Percentiles rank a stretch among this genome's conserved stretches.
Conservation (phyloP, 2,329 filamentous ascomycete species). For the Microdochium bolleyi region DNA sequence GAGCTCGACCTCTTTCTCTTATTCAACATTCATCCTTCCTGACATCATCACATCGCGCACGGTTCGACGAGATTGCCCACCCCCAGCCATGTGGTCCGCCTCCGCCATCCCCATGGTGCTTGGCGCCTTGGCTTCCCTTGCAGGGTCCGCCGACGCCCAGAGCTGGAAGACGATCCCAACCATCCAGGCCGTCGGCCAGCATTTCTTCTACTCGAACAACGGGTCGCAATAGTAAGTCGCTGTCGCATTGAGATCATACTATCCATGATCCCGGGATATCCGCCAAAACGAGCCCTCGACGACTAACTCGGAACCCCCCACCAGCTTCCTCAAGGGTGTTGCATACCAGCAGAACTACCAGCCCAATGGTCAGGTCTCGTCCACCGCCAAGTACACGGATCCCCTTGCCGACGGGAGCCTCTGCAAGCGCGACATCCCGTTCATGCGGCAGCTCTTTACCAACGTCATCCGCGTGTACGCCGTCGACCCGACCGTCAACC, state of each 20-base stretch:
- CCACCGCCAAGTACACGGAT: slow-evolving; percentile 59
- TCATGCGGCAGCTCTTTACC: slow-evolving; percentile 69
- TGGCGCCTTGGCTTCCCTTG: background rate
- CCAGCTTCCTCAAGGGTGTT: slow-evolving; percentile 74
- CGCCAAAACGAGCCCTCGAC: slow-evolving; percentile 11
- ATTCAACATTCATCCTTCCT: background rate
- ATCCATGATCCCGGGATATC: no score
- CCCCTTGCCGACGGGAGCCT: slow-evolving; percentile 64
- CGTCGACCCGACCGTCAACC: slow-evolving; percentile 71
- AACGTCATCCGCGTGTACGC: slow-evolving; percentile 96
- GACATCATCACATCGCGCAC: background rate
- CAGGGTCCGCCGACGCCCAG: background rate
- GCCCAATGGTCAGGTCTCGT: slow-evolving; percentile 42
- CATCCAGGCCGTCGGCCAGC: slow-evolving; percentile 21
- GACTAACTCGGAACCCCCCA: background rate
- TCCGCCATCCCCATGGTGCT: background rate
- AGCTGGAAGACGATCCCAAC: slow-evolving; percentile 19
- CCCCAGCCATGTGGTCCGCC: background rate
- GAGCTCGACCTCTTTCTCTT: no score
- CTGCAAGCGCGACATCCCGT: slow-evolving; percentile 82
- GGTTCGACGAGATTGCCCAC: background rate
- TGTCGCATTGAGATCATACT: slow-evolving; percentile 3
- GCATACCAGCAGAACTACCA: slow-evolving; percentile 84
- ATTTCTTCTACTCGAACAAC: slow-evolving; percentile 37
- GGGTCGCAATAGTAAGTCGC: slow-evolving; percentile 59